phyloP scores from a whole-genome alignment of 176 grass and related monocot species.

The Hordeum vulgare region DNA sequence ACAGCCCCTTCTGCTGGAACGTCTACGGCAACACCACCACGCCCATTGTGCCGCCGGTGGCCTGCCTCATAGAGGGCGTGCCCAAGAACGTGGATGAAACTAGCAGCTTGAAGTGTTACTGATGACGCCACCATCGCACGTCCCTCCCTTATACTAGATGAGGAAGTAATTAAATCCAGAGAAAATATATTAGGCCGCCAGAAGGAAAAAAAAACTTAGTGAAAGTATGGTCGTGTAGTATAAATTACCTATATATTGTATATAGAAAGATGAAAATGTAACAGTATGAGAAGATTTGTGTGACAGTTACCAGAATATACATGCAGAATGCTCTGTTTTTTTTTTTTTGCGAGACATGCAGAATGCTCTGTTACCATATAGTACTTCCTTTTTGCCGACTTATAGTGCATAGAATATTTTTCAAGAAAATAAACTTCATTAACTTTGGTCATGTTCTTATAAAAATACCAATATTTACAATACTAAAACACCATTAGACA shows the following conservation, averaged over 20 bases:
- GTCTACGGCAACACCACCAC: slow-evolving; percentile 48
- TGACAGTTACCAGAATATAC: slow-evolving; percentile 6
- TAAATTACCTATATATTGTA: slow-evolving; percentile 15
- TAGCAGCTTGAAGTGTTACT: slow-evolving; percentile 48
- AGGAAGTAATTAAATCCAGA: neutral
- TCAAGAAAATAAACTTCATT: no score
- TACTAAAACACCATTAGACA: no score
- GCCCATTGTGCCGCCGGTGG: slow-evolving; percentile 62
- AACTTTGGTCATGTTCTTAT: no score
- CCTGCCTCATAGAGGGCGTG: slow-evolving; percentile 52
- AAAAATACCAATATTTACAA: no score
- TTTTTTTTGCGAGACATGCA: no score
- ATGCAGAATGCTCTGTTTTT: neutral
- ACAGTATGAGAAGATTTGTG: slow-evolving; percentile 14
- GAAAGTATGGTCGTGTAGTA: neutral
- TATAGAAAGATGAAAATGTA: slow-evolving; percentile 24
- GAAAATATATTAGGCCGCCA: neutral
- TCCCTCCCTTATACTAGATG: neutral
- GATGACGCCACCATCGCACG: neutral
- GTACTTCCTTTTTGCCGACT: no score
- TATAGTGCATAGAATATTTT: no score
- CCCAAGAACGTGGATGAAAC: slow-evolving; percentile 25
- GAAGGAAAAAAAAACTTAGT: neutral
- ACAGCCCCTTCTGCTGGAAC: slow-evolving; percentile 84
- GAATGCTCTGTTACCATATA: neutral